These are phyloP conservation scores for Umbellularia californica DNA, from an alignment of 164 flowering plant species.

Conservation along the genomic window DNA sequence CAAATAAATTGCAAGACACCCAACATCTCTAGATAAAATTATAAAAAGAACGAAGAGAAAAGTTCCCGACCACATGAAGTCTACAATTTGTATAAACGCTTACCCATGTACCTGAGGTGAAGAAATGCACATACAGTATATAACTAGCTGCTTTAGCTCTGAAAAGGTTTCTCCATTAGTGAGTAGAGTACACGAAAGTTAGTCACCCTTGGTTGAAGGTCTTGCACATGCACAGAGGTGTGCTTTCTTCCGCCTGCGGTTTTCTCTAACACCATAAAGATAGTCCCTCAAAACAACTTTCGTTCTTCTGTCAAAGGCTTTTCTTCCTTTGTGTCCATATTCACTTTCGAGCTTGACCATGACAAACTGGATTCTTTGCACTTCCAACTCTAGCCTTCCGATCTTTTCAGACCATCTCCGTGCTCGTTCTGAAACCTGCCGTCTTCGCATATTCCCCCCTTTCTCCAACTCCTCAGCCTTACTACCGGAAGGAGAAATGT, in stretches of 20 bases:
- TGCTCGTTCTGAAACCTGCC: slow-evolving; percentile 52
- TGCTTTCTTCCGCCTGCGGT: slow-evolving; percentile 39
- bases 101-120: neutral
- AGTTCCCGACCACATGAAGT: neutral
- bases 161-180: neutral
- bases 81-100: neutral
- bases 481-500: slow-evolving; percentile 25
- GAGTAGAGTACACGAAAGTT: slow-evolving; percentile 10
- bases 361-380: slow-evolving; percentile 64
- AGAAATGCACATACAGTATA: too few relatives aligned
- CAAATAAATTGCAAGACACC: neutral
- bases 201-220: slow-evolving; percentile 34
- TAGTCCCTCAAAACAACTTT: slow-evolving; percentile 56
- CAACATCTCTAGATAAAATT: slow-evolving; percentile 3
- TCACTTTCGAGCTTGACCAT: slow-evolving; percentile 61
- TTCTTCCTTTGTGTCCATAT: slow-evolving; percentile 35
- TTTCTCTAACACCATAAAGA: slow-evolving; percentile 35
- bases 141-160: neutral
- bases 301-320: slow-evolving; percentile 29
- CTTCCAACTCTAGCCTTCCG: slow-evolving; percentile 68
- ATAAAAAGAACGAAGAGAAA: neutral
- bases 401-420: slow-evolving; percentile 72
- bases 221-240: slow-evolving; percentile 53
- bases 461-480: slow-evolving; percentile 26
- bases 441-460: slow-evolving; percentile 23